Evolutionary conservation across 257 asterid species (phyloP), one percentile per base, ranked within the genome.

Genomic region (Ilex asprella): DNA sequence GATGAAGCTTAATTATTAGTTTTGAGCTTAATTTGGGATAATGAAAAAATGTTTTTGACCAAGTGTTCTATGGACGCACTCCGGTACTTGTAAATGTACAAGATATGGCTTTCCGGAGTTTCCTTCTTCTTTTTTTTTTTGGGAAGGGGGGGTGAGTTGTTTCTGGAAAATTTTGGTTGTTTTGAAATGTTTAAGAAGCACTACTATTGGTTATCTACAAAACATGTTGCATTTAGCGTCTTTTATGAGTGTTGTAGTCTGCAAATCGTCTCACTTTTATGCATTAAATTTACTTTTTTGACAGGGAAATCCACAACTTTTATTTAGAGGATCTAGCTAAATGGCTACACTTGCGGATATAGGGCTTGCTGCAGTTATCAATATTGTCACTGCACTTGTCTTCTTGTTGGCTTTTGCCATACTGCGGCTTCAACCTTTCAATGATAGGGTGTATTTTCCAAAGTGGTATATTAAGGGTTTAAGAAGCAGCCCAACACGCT

Each of bases 401-500:
- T 93, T 93, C 75, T 75, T 93, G 13, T 64, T 93, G 14, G 88
- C 91, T 30, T 93, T 93, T 71, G 97, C 92, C 29, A 60, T 93
- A 29, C 66, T 93, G 50, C 83, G 99, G 62, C 96, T 89, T 67
- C 99, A 93, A 78, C 99, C 99, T 1, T 73, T 89, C 66, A 93
- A 93, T 27, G 99, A 93, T 60, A 77, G 99, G 59, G 99, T 93
- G 9, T 93, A 93, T 73, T 93, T 89, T 68, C 99, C 99, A 2
- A 93, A 89, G 75, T 93, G 99, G 99, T 93, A 93, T 67, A 87
- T 93, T 65, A 93, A 87, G 81, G 97, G 99, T 54, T 65, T 89
- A 76, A 82, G 99, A 67, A 80, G 75, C 75, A 93, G 95, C 61
- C 99, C 99, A 12, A 58, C 84, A 55, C 77, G 52, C 65, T 73